Evolutionary conservation across 306 rosid genomes (phyloP).

Genomic region (Fragaria iinumae): DNA sequence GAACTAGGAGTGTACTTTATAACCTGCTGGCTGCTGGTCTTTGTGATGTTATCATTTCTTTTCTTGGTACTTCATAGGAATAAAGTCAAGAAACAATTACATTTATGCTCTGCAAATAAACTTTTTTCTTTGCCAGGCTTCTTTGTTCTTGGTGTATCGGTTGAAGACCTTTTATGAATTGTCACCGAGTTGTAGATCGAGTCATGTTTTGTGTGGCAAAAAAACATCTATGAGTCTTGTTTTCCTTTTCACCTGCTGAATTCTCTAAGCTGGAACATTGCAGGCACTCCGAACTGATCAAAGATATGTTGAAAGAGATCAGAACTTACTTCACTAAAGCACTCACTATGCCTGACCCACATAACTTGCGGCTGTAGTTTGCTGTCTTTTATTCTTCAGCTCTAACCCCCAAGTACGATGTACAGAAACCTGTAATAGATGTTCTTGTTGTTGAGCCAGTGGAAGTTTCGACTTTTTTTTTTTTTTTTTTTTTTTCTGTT

Average conservation of each 20-base stretch:
- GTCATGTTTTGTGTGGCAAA: neutral
- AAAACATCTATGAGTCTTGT: neutral
- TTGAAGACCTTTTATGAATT: neutral
- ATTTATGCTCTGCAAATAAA: neutral
- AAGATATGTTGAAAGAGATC: conserved; percentile 75
- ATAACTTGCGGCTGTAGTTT: conserved; percentile 53
- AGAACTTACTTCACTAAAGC: conserved; percentile 73
- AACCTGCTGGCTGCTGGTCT: neutral
- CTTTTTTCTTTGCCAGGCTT: neutral
- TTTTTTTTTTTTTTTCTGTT: neutral
- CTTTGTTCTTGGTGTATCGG: neutral
- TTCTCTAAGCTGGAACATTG: conserved; percentile 35
- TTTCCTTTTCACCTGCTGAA: conserved; percentile 22
- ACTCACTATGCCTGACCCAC: conserved; percentile 68
- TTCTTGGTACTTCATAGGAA: neutral
- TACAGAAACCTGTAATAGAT: conserved; percentile 65
- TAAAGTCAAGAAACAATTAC: neutral
- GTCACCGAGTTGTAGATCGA: neutral
- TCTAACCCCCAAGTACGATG: conserved; percentile 63
- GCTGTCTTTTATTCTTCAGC: conserved; percentile 45
- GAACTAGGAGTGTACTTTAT: neutral
- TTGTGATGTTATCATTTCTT: neutral
- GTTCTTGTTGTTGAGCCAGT: conserved; percentile 38
- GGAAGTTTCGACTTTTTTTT: conserved; percentile 17
- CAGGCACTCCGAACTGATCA: conserved; percentile 80